Evolutionary conservation across 2,329 filamentous ascomycete genomes (phyloP).

Genomic region (Botryotinia convoluta): DNA sequence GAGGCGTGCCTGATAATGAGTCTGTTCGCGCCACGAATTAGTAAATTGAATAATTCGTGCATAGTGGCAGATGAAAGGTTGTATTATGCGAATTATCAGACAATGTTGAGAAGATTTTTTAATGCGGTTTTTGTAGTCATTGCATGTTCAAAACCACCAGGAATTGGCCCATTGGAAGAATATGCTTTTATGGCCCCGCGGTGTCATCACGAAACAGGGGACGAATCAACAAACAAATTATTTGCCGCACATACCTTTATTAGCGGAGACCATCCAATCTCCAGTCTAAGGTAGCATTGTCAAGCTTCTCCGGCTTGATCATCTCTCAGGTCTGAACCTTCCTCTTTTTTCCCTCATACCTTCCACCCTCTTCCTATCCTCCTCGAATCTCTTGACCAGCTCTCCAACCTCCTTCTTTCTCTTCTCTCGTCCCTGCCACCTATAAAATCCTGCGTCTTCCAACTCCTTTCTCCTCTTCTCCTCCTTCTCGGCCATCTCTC

Average conservation of each 20-base stretch:
- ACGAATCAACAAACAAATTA: not conserved
- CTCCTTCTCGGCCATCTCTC: conserved; percentile 61
- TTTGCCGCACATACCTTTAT: conserved; percentile 26
- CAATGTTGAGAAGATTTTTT: conserved; percentile 62
- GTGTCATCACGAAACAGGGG: conserved; percentile 44
- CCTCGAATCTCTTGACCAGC: conserved; percentile 69
- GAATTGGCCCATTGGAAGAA: conserved; percentile 38
- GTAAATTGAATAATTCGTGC: not conserved
- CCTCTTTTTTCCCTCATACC: conserved; percentile 67
- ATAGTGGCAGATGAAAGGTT: not conserved
- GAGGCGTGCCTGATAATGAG: not conserved
- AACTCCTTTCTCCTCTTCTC: conserved; percentile 61
- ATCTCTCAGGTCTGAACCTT: conserved; percentile 53
- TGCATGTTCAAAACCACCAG: conserved; percentile 33
- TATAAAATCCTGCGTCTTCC: conserved; percentile 66
- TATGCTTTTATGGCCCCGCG: conserved; percentile 53
- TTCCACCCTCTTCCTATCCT: conserved; percentile 69
- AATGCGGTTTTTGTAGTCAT: conserved; percentile 64
- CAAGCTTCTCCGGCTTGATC: conserved; percentile 25
- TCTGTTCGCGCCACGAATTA: not conserved
- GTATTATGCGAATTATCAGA: conserved; percentile 45
- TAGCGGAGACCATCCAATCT: not conserved
- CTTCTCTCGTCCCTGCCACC: conserved; percentile 78
- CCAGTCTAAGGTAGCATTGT: conserved; percentile 32
- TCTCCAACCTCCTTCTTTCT: conserved; percentile 71